These are phyloP conservation scores for Orbilia javanica DNA, from an alignment of 2,329 filamentous ascomycete species.

Conservation along the genomic window DNA sequence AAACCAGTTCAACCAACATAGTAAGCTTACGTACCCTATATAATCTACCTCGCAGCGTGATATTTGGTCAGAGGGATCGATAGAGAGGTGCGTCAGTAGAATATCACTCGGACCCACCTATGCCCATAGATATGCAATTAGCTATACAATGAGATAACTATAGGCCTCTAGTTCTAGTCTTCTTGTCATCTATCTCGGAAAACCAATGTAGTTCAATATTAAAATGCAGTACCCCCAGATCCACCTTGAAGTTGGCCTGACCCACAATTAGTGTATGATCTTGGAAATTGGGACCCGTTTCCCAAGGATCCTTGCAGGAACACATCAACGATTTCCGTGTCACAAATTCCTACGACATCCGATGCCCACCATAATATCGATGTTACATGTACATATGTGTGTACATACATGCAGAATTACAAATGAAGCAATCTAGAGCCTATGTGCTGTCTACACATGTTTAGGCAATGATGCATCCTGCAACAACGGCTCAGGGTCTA, in stretches of 20 bases:
- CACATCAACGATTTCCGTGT: neutral
- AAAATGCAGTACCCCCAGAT: neutral
- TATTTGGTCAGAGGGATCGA: neutral
- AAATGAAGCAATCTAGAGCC: neutral
- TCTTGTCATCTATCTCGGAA: neutral
- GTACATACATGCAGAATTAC: constrained; percentile 7
- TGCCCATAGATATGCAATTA: neutral
- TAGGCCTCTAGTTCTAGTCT: neutral
- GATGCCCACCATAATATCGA: neutral
- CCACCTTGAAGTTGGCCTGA: neutral
- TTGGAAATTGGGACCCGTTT: neutral
- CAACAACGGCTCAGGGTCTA: constrained; percentile 18
- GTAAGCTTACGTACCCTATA: too few relatives aligned
- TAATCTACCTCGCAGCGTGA: too few relatives aligned
- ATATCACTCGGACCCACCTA: neutral
- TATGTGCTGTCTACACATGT: constrained; percentile 28
- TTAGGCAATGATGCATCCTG: constrained; percentile 22
- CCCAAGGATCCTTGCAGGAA: neutral
- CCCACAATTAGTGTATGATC: neutral
- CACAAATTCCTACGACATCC: neutral
- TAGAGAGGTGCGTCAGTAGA: neutral
- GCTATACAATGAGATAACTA: neutral
- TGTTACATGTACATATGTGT: constrained; percentile 21
- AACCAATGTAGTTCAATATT: neutral
- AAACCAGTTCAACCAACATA: too few relatives aligned